These are phyloP conservation scores for Lodderomyces parapsilosis DNA, from an alignment of 1,139 yeast genomes.

Conservation along the genomic window DNA sequence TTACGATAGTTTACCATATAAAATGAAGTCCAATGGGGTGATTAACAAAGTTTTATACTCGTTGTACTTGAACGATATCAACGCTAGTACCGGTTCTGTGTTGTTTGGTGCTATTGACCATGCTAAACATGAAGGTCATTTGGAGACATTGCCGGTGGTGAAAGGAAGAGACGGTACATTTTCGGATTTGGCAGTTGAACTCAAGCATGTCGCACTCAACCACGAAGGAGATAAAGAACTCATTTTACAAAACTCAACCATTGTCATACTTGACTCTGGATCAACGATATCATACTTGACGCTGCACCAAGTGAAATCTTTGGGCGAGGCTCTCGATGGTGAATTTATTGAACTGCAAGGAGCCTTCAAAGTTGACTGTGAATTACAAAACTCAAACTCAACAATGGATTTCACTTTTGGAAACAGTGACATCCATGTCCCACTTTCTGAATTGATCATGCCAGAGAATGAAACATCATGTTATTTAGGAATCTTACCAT, in stretches of 20 bases:
- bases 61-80: slow-evolving; percentile 44
- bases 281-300: slow-evolving; percentile 40
- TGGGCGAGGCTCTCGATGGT: slow-evolving; percentile 32
- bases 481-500: slow-evolving; percentile 31
- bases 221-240: slow-evolving; percentile 8
- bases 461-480: slow-evolving; percentile 19
- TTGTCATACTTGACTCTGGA: slow-evolving; percentile 26
- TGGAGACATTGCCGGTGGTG: slow-evolving; percentile 13
- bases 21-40: slow-evolving; percentile 38
- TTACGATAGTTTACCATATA: slow-evolving; percentile 34
- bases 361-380: slow-evolving; percentile 25
- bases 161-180: slow-evolving; percentile 7
- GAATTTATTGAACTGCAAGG: slow-evolving; percentile 18
- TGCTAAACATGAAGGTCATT: slow-evolving; percentile 41
- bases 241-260: too few relatives aligned
- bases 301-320: slow-evolving; percentile 20
- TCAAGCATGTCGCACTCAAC: slow-evolving; percentile 27
- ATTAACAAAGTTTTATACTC: slow-evolving; percentile 53
- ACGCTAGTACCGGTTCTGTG: slow-evolving; percentile 25
- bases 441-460: slow-evolving; percentile 27
- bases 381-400: slow-evolving; percentile 4
- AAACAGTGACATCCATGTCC: slow-evolving; percentile 33
- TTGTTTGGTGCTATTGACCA: slow-evolving; percentile 42
- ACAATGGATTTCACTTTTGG: slow-evolving; percentile 37
- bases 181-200: slow-evolving; percentile 14